These are phyloP conservation scores for Breynia disticha DNA, from an alignment of 441 rosid genomes.

Conservation along the genomic window DNA sequence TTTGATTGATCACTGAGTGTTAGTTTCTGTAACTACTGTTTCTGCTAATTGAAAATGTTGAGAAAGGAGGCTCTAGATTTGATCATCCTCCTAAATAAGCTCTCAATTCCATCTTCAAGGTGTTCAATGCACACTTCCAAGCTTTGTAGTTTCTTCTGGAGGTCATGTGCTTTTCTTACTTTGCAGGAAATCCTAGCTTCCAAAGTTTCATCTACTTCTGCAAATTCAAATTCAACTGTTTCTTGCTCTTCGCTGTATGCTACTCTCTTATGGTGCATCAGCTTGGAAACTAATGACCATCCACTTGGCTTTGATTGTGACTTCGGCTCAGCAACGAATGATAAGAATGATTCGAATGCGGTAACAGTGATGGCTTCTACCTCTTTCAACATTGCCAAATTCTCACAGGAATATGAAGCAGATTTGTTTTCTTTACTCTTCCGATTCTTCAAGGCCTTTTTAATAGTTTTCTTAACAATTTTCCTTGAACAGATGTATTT, in stretches of 20 bases:
- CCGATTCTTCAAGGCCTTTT: constrained; percentile 19
- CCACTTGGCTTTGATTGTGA: constrained; percentile 14
- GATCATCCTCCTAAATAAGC: constrained; percentile 25
- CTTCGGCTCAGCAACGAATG: constrained; percentile 13
- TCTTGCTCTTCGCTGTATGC: constrained; percentile 7
- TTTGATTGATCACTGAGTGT: no score
- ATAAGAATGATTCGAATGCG: constrained; percentile 27
- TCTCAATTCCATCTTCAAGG: constrained; percentile 27
- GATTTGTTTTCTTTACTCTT: constrained; percentile 16
- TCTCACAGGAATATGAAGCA: constrained; percentile 7
- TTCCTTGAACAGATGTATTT: constrained; percentile 26
- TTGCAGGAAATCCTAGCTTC: constrained; percentile 14
- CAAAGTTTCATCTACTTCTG: constrained; percentile 16
- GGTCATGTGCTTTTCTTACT: constrained; percentile 15
- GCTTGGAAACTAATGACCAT: constrained; percentile 35
- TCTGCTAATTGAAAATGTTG: constrained; percentile 19
- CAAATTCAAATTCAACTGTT: constrained; percentile 22
- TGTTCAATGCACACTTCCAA: constrained; percentile 32
- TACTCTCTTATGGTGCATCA: constrained; percentile 19
- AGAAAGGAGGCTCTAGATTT: constrained; percentile 33
- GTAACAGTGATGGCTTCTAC: constrained; percentile 18
- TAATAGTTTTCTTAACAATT: constrained; percentile 20
- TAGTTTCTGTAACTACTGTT: no score
- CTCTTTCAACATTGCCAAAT: constrained; percentile 15
- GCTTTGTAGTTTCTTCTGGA: constrained; percentile 20